Conservation (phyloP, 169 alveolate species). For the Plasmodium vivax region DNA sequence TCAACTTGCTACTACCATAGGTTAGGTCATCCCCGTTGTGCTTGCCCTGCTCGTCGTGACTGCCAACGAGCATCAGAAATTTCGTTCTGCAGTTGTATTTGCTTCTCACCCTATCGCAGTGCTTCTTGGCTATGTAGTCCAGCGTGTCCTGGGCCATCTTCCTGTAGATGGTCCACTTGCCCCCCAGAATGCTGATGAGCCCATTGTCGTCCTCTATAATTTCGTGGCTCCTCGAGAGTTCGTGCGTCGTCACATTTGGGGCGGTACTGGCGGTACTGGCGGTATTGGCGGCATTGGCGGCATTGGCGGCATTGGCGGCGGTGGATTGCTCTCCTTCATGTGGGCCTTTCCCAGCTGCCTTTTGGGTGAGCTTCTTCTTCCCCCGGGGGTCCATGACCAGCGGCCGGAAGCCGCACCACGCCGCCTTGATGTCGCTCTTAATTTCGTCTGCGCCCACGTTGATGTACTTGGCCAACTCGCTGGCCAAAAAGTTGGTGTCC, state of each 20-base stretch:
- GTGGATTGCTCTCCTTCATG: constrained; percentile 67
- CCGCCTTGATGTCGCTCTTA: constrained; percentile 79
- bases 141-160: constrained; percentile 93
- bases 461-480: constrained; percentile 84
- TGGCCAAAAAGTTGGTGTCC: constrained; percentile 88
- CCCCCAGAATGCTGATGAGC: constrained; percentile 93
- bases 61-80: constrained; percentile 76
- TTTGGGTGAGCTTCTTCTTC: constrained; percentile 74
- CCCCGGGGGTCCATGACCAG: constrained; percentile 77
- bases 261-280: background rate
- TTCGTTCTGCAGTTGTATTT: constrained; percentile 83
- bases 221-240: constrained; percentile 92
- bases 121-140: constrained; percentile 76
- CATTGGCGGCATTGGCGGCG: background rate
- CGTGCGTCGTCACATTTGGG: constrained; percentile 77
- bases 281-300: background rate
- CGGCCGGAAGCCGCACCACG: constrained; percentile 90
- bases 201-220: constrained; percentile 89
- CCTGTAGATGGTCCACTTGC: constrained; percentile 96
- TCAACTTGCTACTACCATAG: constrained; percentile 78
- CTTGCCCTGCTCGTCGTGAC: constrained; percentile 78
- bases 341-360: constrained; percentile 62
- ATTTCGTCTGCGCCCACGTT: constrained; percentile 77
- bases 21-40: constrained; percentile 77
- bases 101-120: constrained; percentile 61